Base-by-base conservation (phyloP, 148 eudicot genomes). In the Camellia lanceoleosa region DNA sequence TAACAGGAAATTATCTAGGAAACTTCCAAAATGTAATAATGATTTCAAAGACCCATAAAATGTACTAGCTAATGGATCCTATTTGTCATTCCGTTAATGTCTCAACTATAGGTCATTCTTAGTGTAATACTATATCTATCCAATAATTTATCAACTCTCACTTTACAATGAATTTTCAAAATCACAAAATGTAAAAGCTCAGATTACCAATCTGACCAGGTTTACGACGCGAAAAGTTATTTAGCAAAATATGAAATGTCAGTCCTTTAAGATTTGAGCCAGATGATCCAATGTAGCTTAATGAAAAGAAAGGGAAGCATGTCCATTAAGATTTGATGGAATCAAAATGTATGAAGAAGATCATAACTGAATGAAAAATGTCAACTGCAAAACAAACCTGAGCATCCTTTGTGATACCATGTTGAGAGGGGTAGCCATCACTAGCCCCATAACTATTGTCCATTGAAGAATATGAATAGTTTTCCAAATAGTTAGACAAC, bases 241-340 rank as follows among this genome's bases (percentile, higher is more conserved):
- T 3, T 44, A 5, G 16, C 23, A 69, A 44, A 16, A 69, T 3
- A 68, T 44, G 54, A 12, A 55, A 94, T 91, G 77, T 94, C 98
- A 80, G 87, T 86, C 88, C 98, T 23, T 23, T 23, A 23, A 23
- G 23, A 23, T 94, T 87, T 94, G 87, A 84, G 87, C 79, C 72
- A 94, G 85, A 89, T 94, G 97, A 83, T 94, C 97, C 82, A 94
- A 71, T 71, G 98, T 97, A 77, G 98, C 98, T 97, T 94, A 82
- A 60, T 54, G 77, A 79, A 19, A 46, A 81, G 42, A 68, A 55
- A 67, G 43, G 38, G 18, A 52, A 54, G 23, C 23, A 23, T 23
- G 23, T 23, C 23, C 23, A 23, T 23, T 23, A 23, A 23, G 23
- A 23, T 23, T 23, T 23, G 23, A 23, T 23, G 23, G 23, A 23